These are phyloP conservation scores for Pythium rishiriense DNA, from an alignment of 352 stramenopile species.

Conservation along the genomic window DNA sequence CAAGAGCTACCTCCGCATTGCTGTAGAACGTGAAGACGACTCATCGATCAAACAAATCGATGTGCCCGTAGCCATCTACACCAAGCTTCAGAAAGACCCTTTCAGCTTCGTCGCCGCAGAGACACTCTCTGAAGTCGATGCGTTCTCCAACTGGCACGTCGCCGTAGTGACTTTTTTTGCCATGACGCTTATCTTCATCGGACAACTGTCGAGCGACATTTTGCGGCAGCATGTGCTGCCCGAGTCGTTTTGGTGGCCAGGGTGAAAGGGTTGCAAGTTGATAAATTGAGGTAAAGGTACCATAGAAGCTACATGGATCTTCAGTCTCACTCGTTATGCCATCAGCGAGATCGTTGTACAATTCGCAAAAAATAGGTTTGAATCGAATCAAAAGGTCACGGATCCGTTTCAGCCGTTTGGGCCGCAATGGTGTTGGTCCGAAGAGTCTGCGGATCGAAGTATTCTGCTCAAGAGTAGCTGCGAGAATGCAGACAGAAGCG, in stretches of 20 bases:
- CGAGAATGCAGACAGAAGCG: neutral
- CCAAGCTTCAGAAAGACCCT: conserved; percentile 82
- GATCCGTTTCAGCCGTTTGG: conserved; percentile 4
- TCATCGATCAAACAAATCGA: conserved; percentile 53
- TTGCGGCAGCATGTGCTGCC: conserved; percentile 64
- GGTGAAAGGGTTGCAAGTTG: conserved; percentile 23
- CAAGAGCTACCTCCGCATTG: conserved; percentile 70
- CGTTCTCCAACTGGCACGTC: conserved; percentile 83
- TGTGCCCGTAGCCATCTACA: conserved; percentile 70
- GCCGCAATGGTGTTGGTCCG: neutral
- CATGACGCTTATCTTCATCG: conserved; percentile 86
- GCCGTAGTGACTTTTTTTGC: conserved; percentile 70
- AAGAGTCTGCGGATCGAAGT: neutral
- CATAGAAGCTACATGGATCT: conserved; percentile 7
- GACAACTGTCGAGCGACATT: conserved; percentile 74
- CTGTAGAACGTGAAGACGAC: conserved; percentile 56
- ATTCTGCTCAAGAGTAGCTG: neutral
- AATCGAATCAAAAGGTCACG: neutral
- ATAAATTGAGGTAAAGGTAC: conserved; percentile 7
- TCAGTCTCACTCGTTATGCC: neutral
- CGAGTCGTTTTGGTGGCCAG: conserved; percentile 48
- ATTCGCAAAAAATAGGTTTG: neutral
- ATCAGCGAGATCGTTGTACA: neutral
- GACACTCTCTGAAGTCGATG: conserved; percentile 78
- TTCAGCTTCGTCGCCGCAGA: conserved; percentile 88